Evolutionary conservation across 371 early-diverging fungal genomes (phyloP), one percentile per base, ranked within the genome.

Genomic region (Basidiobolus meristosporus): DNA sequence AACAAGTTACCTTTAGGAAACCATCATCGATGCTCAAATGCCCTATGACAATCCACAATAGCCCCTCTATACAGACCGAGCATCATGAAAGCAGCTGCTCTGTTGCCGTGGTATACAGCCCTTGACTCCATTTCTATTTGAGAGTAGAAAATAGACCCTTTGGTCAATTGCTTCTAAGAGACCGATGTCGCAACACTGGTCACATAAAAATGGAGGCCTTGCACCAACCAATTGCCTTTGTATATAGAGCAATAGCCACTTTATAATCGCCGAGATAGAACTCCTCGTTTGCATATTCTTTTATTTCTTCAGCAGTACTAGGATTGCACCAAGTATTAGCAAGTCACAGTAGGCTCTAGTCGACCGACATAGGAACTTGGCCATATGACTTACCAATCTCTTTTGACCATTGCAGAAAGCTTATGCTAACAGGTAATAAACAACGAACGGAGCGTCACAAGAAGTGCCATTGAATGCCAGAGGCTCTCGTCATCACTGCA

Each of bases 11-110:
- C 59, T 88, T 88, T 42, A 64, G 50, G 44, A 70, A 76, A 18
- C 44, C 30, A 19, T 72, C 63, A 45, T 86, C 84, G 15, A 80
- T 42, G 1, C 53, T 50, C 7, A 75, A n/a, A 56, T 1, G 82
- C 74, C 5, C 43, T 52, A 31, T 64, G 60, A 62, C 85, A 83
- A 53, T 88, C 90, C 11, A 48, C 51, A 7, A 75, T 53, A 6
- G 78, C 79, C 10, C 70, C 70, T 35, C 62, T 56, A 51, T 68
- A 77, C 36, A 65, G 64, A 31, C 63, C 65, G 35, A 74, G 51
- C 78, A 84, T 84, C 46, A 73, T 66, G 20, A 66, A 56, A 14
- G 84, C 83, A 14, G 88, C 86, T 9, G 87, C 77, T 38, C 89
- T 66, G 56, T 90, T 88, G 40, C 67, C 63, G 51, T 77, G 81